Evolutionary conservation across 2,329 filamentous ascomycete genomes (phyloP), one percentile per base, ranked within the genome.

Genomic region (Sclerotiophoma versabilis): DNA sequence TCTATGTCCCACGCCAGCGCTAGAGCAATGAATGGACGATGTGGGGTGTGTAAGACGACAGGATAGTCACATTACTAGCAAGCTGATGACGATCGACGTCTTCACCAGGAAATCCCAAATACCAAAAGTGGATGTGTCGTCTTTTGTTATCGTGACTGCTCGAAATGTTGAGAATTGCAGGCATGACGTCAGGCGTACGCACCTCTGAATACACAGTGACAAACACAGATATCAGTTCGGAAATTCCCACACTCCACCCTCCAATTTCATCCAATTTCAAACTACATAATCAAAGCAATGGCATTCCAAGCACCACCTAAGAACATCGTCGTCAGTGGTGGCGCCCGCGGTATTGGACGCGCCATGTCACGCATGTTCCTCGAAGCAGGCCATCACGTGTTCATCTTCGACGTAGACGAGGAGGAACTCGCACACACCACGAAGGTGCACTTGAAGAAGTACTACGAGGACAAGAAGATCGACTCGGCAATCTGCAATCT

Each of bases 291-390:
- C 15, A 19, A 23, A 27, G 33, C 22, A 19, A 55, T 49, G 42
- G 36, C 46, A 22, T 46, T 58, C 10, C 32, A 46, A 34, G 51
- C 42, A 37, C 39, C 58, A 26, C 65, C 68, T 15, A 72, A 67
- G 44, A 72, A 75, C 26, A 65, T 75, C 46, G 63, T 79, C 60
- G 71, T 79, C 32, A 75, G 71, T 26, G 79, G 79, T 20, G 78
- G 75, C 22, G 79, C 77, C 5, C 74, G 75, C 36, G 80, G 80
- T n/a, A 81, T 83, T 53, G 80, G 81, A 12, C 73, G 80, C 44
- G 76, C 73, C 25, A 62, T 81, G 27, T 74, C 75, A n/a, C 76
- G 79, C 20, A 78, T 80, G 54, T 76, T 78, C 47, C 77, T 78
- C 36, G 67, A 75, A 59, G 67, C 68, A 15, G 79, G 80, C 25